phyloP scores from a whole-genome alignment of 176 grass and related monocot genomes.

The Pontederia crassipes region DNA sequence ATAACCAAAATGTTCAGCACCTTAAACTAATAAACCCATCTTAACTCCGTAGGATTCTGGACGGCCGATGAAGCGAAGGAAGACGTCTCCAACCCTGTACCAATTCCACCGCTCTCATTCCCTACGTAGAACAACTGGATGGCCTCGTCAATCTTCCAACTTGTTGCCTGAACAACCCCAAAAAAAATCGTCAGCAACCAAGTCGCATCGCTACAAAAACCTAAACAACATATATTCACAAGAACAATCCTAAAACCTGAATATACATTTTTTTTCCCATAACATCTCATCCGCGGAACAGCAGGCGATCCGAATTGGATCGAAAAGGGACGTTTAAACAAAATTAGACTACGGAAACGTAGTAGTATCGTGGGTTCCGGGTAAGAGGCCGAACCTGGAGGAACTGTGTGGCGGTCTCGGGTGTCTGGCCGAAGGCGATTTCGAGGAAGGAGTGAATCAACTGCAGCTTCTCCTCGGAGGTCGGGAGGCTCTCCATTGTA shows the following conservation, averaged over 20 bases:
- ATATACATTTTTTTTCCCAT: no score
- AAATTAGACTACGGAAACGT: no score
- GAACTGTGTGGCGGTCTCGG: constrained; percentile 62
- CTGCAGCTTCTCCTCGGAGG: constrained; percentile 35
- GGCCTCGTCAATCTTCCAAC: constrained; percentile 87
- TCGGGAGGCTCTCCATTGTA: constrained; percentile 17
- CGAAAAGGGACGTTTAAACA: no score
- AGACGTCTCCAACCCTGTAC: neutral
- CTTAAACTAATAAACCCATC: neutral
- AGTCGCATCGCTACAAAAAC: neutral
- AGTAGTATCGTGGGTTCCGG: neutral
- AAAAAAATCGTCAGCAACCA: neutral
- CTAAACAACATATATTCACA: neutral
- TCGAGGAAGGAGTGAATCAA: constrained; percentile 82
- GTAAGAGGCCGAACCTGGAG: constrained; percentile 38
- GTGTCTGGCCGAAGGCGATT: constrained; percentile 75
- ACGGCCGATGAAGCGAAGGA: constrained; percentile 19
- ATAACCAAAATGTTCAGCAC: neutral
- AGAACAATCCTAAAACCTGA: neutral
- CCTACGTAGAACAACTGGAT: constrained; percentile 83
- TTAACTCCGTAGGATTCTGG: constrained; percentile 13
- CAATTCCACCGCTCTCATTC: constrained; percentile 36
- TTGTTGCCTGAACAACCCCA: constrained; percentile 49
- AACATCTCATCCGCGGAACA: no score
- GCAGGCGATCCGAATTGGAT: no score